phyloP scores from a whole-genome alignment of 768 basidiomycete species.

The Tylopilus subfusipes region DNA sequence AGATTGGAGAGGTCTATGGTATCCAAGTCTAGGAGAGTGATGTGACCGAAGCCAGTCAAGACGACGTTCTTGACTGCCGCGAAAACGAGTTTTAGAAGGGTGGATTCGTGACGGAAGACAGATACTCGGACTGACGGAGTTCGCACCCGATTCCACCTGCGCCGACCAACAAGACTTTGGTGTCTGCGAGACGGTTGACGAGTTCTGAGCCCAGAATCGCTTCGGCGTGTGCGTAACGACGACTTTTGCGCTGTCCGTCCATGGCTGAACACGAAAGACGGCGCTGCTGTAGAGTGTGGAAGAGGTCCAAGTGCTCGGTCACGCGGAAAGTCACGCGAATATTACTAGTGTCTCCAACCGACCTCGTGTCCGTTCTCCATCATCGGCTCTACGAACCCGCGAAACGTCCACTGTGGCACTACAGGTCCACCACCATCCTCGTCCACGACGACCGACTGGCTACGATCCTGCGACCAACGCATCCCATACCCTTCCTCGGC shows the following conservation, averaged over 20 bases:
- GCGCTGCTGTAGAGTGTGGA: background rate
- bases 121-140: conserved; percentile 54
- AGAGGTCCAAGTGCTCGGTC: conserved; percentile 8
- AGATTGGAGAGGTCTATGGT: conserved; percentile 98
- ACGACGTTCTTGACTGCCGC: conserved; percentile 90
- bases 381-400: conserved; percentile 66
- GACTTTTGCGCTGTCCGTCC: conserved; percentile 6
- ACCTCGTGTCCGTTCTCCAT: conserved; percentile 64
- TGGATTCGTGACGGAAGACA: background rate
- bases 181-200: conserved; percentile 53
- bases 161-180: conserved; percentile 84
- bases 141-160: conserved; percentile 98
- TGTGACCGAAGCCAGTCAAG: conserved; percentile 86
- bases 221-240: conserved; percentile 58
- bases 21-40: conserved; percentile 92
- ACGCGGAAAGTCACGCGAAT: conserved; percentile 31
- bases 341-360: conserved; percentile 51
- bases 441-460: conserved; percentile 4
- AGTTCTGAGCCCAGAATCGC: conserved; percentile 80
- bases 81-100: background rate
- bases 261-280: background rate
- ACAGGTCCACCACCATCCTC: background rate
- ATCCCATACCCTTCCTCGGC: conserved; percentile 62
- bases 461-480: conserved; percentile 57
- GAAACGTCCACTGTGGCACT: conserved; percentile 46